Base-by-base conservation (phyloP, 192 early-diverging fungal genomes). In the Backusella australiensis region DNA sequence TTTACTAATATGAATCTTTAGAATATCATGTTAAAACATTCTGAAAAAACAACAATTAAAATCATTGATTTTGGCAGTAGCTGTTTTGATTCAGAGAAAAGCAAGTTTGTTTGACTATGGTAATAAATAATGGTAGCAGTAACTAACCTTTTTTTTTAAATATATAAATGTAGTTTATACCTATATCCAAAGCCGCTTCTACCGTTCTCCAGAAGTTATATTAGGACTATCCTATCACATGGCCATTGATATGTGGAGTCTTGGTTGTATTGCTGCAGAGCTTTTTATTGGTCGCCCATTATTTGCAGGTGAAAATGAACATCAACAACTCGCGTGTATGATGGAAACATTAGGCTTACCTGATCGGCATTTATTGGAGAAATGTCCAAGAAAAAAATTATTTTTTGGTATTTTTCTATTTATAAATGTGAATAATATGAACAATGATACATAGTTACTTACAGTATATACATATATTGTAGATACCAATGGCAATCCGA, bases 171-270 rank as follows among this genome's bases (percentile, higher is more conserved):
- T 23, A 74, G 93, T 98, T 38, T 99, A 99, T 82, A 98, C 97
- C 1, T 99, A 99, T 81, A 98, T 99, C 63, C 98, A 99, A 84
- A 92, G 90, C 78, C 89, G 98, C 36, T 99, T 98, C 83, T 99
- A 99, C 82, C 92, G 98, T 26, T 95, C 95, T 19, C 98, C 98
- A n/a, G 98, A 99, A 83, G 96, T 99, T 38, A 99, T 99, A 71
- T 80, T 53, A 71, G 82, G 96, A 36, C 87, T 90, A 82, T 89
- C 88, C 6, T 99, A 99, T 78, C 94, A 89, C 74, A 94, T 90
- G 76, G 90, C 95, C 4, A 99, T 99, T 74, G 98, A 99, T 83
- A 94, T 99, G 92, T 99, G 98, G 98, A 94, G 93, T 69, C 86
- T 99, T 59, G 98, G 98, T 4, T 98, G 97, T 81, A 98, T 99